A percentile compares a stretch with the other conserved stretches of the same genome.
These are phyloP conservation scores for Nigrospora oryzae DNA, from an alignment of 2,329 filamentous ascomycete genomes.

Conservation along the genomic window DNA sequence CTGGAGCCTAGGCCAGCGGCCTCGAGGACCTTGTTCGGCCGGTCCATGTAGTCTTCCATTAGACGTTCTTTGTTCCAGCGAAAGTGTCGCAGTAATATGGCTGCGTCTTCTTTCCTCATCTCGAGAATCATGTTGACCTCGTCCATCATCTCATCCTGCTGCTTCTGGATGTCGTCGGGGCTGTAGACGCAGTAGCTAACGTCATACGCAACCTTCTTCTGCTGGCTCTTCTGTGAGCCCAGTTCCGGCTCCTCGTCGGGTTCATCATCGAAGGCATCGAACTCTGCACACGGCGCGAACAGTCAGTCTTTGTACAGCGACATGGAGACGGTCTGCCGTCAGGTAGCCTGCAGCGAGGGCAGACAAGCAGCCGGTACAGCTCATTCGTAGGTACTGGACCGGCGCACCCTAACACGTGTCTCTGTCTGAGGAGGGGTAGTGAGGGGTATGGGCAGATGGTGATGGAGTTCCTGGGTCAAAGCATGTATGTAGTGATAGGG, in stretches of 20 bases:
- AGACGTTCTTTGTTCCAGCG: conserved; percentile 95
- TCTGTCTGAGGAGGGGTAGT: no score
- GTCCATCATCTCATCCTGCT: conserved; percentile 78
- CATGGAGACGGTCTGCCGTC: no score
- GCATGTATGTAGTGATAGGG: no score
- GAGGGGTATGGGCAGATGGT: no score
- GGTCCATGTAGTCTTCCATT: conserved; percentile 95
- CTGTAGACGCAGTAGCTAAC: conserved; percentile 76
- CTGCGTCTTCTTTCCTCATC: conserved; percentile 79
- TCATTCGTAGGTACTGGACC: no score
- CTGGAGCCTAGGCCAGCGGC: conserved; percentile 70
- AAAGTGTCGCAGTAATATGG: conserved; percentile 80
- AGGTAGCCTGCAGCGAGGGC: no score
- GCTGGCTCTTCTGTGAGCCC: conserved; percentile 51
- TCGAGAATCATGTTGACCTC: conserved; percentile 90
- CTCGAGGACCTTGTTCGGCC: conserved; percentile 69
- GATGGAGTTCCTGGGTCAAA: no score
- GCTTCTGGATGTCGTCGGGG: conserved; percentile 71
- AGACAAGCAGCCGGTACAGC: no score
- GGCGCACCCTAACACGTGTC: no score
- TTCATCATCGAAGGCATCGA: conserved; percentile 50
- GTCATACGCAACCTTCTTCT: conserved; percentile 69
- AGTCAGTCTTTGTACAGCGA: no score
- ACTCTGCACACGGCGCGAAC: conserved; percentile 31
- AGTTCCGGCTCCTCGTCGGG: conserved; percentile 46